phyloP scores from a whole-genome alignment of 805 yeast genomes.

The Kuraishia hungarica region DNA sequence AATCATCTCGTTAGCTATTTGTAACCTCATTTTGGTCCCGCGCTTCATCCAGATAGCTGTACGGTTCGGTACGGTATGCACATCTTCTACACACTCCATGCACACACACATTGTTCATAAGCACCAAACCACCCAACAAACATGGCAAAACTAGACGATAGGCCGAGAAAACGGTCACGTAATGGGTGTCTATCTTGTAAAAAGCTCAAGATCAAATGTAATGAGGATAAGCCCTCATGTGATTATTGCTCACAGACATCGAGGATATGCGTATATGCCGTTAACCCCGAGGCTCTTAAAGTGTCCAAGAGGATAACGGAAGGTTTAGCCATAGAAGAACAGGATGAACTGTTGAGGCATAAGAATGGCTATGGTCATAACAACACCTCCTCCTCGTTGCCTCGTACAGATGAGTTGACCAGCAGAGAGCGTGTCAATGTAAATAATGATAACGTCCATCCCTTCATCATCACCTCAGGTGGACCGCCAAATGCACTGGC shows the following conservation, averaged over 20 bases:
- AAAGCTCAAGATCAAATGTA: constrained; percentile 2
- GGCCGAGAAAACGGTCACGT: background rate
- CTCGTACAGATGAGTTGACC: no score
- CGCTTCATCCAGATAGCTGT: no score
- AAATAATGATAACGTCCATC: no score
- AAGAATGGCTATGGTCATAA: background rate
- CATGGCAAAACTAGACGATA: background rate
- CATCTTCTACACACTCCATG: no score
- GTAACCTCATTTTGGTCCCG: no score
- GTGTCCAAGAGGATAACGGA: background rate
- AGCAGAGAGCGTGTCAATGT: no score
- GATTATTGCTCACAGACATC: constrained; percentile 1
- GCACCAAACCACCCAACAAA: background rate
- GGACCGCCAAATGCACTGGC: no score
- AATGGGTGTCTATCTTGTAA: constrained; percentile 2
- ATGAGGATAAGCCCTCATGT: background rate
- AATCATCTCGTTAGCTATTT: no score
- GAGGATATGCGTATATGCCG: background rate
- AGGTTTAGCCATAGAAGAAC: background rate
- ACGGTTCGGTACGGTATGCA: no score
- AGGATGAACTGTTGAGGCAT: background rate
- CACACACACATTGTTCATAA: no score
- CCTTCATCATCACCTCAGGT: no score
- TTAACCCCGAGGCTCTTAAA: background rate
- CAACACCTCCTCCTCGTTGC: background rate